Evolutionary conservation across 768 basidiomycete genomes (phyloP).

Genomic region (Mycena rosella): DNA sequence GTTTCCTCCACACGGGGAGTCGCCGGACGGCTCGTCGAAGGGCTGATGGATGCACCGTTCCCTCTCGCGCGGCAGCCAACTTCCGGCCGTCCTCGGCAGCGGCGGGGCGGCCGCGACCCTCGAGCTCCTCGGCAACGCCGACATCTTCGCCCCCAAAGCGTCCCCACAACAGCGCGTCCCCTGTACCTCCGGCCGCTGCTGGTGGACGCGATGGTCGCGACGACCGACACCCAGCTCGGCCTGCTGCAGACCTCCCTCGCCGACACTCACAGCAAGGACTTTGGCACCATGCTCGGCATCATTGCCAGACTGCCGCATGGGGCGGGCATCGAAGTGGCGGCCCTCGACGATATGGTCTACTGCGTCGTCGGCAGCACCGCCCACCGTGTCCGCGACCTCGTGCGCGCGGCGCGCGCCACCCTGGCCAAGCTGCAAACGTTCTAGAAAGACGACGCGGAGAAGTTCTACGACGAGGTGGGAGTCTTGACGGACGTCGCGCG

Average conservation of each 20-base stretch:
- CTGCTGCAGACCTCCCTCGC: constrained; percentile 12
- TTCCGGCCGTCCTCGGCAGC: constrained; percentile 7
- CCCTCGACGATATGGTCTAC: constrained; percentile 9
- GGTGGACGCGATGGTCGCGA: constrained; percentile 9
- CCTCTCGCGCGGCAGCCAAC: background rate
- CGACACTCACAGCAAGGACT: constrained; percentile 4
- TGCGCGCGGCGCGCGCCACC: background rate
- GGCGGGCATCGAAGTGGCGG: background rate
- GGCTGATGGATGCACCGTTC: constrained; percentile 22
- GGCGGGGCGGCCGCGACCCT: constrained; percentile 9
- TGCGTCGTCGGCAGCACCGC: constrained; percentile 8
- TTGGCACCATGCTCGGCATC: constrained; percentile 14
- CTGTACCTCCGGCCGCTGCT: constrained; percentile 20
- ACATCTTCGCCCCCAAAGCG: background rate
- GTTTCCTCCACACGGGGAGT: background rate
- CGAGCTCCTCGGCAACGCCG: constrained; percentile 16
- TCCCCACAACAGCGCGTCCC: constrained; percentile 5
- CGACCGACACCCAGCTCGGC: constrained; percentile 2
- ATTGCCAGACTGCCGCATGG: constrained; percentile 3
- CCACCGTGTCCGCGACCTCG: constrained; percentile 2
- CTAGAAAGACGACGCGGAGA: background rate
- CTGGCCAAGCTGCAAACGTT: background rate
- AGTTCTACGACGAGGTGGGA: background rate
- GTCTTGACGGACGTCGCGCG: background rate
- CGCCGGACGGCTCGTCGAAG: constrained; percentile 21